phyloP scores from a whole-genome alignment of 495 filamentous ascomycete genomes.

The Bacidia rubella region DNA sequence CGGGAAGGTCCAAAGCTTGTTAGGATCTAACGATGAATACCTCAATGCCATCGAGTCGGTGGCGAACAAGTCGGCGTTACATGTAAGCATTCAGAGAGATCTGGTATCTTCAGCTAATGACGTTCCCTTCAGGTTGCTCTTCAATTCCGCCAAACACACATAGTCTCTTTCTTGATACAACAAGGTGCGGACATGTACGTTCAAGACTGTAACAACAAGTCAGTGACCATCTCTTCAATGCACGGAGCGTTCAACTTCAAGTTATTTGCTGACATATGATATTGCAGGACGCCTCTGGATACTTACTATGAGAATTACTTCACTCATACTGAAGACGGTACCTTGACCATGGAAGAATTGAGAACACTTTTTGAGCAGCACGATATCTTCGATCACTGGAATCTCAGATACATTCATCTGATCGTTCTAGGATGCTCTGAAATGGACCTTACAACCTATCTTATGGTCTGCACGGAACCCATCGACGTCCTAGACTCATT shows the following conservation, averaged over 20 bases:
- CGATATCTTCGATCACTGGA: conserved; percentile 9
- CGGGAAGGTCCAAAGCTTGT: background rate
- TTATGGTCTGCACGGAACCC: background rate
- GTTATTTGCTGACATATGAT: background rate
- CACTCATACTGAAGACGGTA: background rate
- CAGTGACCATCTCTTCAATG: no score
- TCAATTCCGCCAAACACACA: conserved; percentile 5
- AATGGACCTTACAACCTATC: conserved; percentile 4
- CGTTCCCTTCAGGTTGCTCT: conserved; percentile 2
- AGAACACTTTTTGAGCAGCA: conserved; percentile 6
- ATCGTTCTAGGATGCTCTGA: conserved; percentile 7
- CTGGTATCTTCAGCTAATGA: background rate
- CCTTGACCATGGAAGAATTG: background rate
- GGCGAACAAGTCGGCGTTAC: conserved; percentile 9
- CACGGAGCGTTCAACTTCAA: no score
- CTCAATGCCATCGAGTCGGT: conserved; percentile 5
- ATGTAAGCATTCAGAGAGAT: conserved; percentile 7
- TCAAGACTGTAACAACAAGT: conserved; percentile 11
- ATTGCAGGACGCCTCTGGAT: conserved; percentile 5
- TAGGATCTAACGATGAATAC: background rate
- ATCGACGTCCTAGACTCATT: conserved; percentile 7
- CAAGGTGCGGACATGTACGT: conserved; percentile 8
- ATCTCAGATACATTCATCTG: conserved; percentile 9
- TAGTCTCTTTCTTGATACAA: conserved; percentile 3
- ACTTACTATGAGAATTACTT: conserved; percentile 10